phyloP scores from a whole-genome alignment of 1,284 basidiomycete species.

The Fomitopsis pinicola region DNA sequence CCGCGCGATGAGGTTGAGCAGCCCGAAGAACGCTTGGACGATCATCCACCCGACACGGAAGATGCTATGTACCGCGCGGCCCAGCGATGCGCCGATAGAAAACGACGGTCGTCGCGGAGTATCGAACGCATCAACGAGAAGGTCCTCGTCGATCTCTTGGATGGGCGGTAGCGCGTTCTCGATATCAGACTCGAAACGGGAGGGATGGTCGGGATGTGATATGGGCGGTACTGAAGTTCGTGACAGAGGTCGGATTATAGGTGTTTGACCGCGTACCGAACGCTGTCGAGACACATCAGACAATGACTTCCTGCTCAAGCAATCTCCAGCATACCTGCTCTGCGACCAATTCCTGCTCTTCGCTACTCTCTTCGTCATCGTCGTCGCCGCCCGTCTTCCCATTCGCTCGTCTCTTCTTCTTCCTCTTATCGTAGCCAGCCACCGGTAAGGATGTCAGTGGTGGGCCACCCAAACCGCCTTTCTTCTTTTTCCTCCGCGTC shows the following conservation, averaged over 20 bases:
- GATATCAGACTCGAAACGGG: conserved; percentile 39
- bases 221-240: conserved; percentile 26
- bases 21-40: conserved; percentile 17
- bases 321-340: conserved; percentile 29
- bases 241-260: conserved; percentile 17
- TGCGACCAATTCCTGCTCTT: conserved; percentile 29
- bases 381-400: conserved; percentile 30
- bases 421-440: conserved; percentile 52
- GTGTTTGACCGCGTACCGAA: conserved; percentile 16
- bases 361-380: conserved; percentile 39
- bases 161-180: conserved; percentile 53
- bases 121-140: conserved; percentile 25
- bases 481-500: conserved; percentile 45
- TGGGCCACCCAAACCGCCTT: conserved; percentile 49
- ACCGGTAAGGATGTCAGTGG: conserved; percentile 62
- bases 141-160: conserved; percentile 45
- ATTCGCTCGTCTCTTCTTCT: conserved; percentile 35
- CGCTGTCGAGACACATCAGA: conserved; percentile 12
- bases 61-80: conserved; percentile 38
- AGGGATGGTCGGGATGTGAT: conserved; percentile 21
- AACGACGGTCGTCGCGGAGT: conserved; percentile 27
- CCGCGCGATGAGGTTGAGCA: conserved; percentile 30
- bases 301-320: too few species aligned
- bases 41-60: conserved; percentile 23
- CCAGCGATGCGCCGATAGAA: conserved; percentile 45